Percentiles rank a stretch among this genome's conserved stretches.
Evolutionary conservation across 2,329 filamentous ascomycete genomes (phyloP).

Genomic region (Beauveria sp.): DNA sequence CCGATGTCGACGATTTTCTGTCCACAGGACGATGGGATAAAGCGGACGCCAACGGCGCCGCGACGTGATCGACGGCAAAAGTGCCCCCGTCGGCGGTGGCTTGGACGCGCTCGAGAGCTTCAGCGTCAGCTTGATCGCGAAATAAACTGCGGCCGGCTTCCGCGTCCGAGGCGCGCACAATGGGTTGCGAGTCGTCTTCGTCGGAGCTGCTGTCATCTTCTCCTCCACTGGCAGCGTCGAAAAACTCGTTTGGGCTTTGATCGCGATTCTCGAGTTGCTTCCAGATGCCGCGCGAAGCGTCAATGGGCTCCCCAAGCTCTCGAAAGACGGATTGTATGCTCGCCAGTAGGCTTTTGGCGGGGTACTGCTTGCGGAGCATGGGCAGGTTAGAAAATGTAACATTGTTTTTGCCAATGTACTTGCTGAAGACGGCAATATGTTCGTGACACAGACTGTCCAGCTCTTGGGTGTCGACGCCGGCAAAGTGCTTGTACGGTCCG

Average conservation of each 20-base stretch:
- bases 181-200: constrained; percentile 15
- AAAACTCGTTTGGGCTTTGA: background rate
- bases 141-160: background rate
- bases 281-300: background rate
- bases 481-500: background rate
- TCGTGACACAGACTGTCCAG: background rate
- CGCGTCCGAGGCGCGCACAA: background rate
- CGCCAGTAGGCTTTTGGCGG: background rate
- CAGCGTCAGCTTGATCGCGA: background rate
- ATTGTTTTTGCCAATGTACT: background rate
- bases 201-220: constrained; percentile 12
- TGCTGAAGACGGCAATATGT: background rate
- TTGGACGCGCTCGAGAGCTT: background rate
- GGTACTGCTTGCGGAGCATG: background rate
- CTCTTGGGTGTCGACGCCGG: background rate
- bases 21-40: background rate
- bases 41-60: background rate
- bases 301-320: background rate
- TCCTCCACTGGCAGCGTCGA: constrained; percentile 12
- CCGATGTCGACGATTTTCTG: too few species aligned
- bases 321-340: background rate
- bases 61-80: background rate
- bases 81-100: background rate
- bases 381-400: background rate
- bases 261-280: background rate